Percentiles rank a stretch among this genome's conserved stretches.
These are phyloP conservation scores for Penicillium expansum DNA, from an alignment of 2,329 filamentous ascomycete genomes.

Conservation along the genomic window DNA sequence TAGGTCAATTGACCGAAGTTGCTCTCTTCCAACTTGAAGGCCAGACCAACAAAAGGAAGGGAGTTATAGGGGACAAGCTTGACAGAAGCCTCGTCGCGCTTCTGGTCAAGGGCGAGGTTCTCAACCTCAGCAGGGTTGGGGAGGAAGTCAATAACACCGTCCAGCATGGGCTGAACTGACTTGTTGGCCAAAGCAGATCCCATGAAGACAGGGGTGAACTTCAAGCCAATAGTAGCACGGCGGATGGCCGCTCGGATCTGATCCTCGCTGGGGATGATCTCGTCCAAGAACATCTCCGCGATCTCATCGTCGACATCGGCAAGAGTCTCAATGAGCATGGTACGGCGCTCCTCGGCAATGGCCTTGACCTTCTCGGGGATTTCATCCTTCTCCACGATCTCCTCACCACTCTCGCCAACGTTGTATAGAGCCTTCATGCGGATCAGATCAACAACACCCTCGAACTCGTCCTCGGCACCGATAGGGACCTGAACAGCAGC, in stretches of 20 bases:
- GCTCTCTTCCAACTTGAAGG: slow-evolving; percentile 98
- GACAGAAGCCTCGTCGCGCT: slow-evolving; percentile 73
- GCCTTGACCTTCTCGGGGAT: slow-evolving; percentile 76
- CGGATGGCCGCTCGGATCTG: slow-evolving; percentile 94
- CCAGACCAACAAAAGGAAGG: slow-evolving; percentile 88
- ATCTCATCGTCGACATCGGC: slow-evolving; percentile 98
- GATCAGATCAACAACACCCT: slow-evolving; percentile 89
- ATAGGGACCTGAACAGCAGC: slow-evolving; percentile 95
- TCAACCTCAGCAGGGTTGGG: slow-evolving; percentile 87
- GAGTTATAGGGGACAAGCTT: slow-evolving; percentile 91
- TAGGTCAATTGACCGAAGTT: slow-evolving; percentile 98
- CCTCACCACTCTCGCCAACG: slow-evolving; percentile 76
- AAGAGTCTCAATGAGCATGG: slow-evolving; percentile 85
- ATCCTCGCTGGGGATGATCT: slow-evolving; percentile 70
- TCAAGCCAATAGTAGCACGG: slow-evolving; percentile 79
- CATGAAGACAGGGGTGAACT: slow-evolving; percentile 95
- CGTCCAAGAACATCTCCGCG: slow-evolving; percentile 89
- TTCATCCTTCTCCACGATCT: slow-evolving; percentile 71
- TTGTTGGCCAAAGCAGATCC: slow-evolving; percentile 94
- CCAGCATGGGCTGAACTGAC: slow-evolving; percentile 92
- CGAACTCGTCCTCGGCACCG: slow-evolving; percentile 84
- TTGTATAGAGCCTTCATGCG: slow-evolving; percentile 93
- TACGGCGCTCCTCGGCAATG: slow-evolving; percentile 77
- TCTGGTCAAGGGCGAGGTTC: slow-evolving; percentile 83
- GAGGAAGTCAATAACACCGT: slow-evolving; percentile 92